Evolutionary conservation across 2,329 filamentous ascomycete species (phyloP), one percentile per base, ranked within the genome.

Genomic region (Ophioceras dolichostomum): DNA sequence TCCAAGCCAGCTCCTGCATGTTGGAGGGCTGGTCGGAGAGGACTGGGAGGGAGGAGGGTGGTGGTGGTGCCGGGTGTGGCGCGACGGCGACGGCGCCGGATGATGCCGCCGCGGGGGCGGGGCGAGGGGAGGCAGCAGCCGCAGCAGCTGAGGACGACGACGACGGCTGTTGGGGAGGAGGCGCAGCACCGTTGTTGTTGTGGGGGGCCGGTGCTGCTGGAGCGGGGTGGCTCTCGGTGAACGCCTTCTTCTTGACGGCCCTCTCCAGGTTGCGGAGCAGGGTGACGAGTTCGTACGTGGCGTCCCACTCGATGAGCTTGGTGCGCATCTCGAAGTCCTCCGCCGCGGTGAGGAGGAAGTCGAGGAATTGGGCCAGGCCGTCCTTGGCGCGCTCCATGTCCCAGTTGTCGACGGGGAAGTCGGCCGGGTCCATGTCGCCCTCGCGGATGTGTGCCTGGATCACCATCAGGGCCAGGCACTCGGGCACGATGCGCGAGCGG

Each of bases 351-450:
- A 83, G 86, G 38, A 95, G 82, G 54, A 96, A 94, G 49, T 95
- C 88, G 2, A 96, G 74, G 52, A 94, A 94, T 56, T 95, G 88
- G 36, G 88, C 86, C 1, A 96, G 76, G 1, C 89, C 89, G 51
- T 96, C 89, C 55, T 94, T 94, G 41, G 93, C 89, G 12, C 89
- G 77, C 55, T 96, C 89, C 82, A 96, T 94, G 50, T 96, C 89
- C 89, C 89, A 96, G 33, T 87, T 73, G 49, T 96, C 93, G 2
- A 95, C 78, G 0, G 89, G 89, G 49, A 95, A 96, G 50, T 95
- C 88, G 43, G 84, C 77, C 0, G 85, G 78, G 42, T 89, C 74
- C 13, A 80, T 76, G 39, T 78, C 70, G 22, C 80, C 78, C 29
- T 80, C 77, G 30, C 85, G 79, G 24, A 95, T 94, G 52, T 94